Percentiles rank a stretch among this genome's conserved stretches.
phyloP scores from a whole-genome alignment of 768 basidiomycete species.

The Candolleomyces eurysporus region DNA sequence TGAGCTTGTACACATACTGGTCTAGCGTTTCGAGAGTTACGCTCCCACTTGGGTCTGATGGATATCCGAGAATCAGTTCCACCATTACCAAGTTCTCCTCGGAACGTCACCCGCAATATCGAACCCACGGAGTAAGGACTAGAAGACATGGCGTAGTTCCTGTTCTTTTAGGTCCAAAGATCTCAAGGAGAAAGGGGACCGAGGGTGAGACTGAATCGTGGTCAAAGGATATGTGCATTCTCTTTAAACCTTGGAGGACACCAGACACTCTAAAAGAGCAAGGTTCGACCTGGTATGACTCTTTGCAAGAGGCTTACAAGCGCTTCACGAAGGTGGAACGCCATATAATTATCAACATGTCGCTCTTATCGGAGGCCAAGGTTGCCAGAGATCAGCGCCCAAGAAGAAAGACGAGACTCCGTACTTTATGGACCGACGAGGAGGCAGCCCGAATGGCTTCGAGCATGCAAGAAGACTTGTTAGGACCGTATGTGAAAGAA shows the following conservation, averaged over 20 bases:
- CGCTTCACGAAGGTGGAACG: too few relatives aligned
- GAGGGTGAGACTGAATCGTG: not conserved
- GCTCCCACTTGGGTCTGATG: not conserved
- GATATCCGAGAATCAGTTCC: not conserved
- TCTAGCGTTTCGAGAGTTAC: not conserved
- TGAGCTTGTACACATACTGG: not conserved
- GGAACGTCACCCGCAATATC: not conserved
- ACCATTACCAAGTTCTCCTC: not conserved
- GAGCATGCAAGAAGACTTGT: too few relatives aligned
- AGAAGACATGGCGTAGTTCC: not conserved
- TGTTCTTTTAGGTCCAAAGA: not conserved
- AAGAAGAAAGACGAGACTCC: too few relatives aligned
- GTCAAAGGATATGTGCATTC: not conserved
- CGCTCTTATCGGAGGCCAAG: too few relatives aligned
- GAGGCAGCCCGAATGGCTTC: too few relatives aligned
- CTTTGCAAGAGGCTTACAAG: too few relatives aligned
- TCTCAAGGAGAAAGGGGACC: not conserved
- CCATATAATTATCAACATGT: too few relatives aligned
- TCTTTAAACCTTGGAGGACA: not conserved
- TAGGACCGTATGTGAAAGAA: too few relatives aligned
- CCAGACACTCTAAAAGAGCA: too few relatives aligned
- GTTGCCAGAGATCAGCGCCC: too few relatives aligned
- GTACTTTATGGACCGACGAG: too few relatives aligned
- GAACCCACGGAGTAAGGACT: not conserved
- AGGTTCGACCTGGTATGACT: too few relatives aligned